These are phyloP conservation scores for Suillus weaverae DNA, from an alignment of 768 basidiomycete species.

Conservation along the genomic window DNA sequence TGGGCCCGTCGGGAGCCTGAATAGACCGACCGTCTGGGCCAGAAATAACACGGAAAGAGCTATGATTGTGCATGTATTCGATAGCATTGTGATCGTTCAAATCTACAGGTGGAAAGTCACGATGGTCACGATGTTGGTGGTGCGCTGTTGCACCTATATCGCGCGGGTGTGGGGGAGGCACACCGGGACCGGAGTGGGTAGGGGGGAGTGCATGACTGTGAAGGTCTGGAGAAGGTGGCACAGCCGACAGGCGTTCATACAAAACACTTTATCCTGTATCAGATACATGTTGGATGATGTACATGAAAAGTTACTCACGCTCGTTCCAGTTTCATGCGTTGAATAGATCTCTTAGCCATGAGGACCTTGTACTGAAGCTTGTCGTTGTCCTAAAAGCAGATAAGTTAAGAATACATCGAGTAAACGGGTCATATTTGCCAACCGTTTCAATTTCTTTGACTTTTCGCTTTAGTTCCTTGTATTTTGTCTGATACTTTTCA, in stretches of 20 bases:
- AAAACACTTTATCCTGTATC: conserved; percentile 53
- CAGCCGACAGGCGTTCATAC: conserved; percentile 71
- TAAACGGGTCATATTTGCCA: conserved; percentile 25
- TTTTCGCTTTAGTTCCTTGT: conserved; percentile 85
- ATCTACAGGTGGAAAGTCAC: conserved; percentile 40
- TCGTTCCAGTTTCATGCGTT: conserved; percentile 84
- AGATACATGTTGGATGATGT: conserved; percentile 15
- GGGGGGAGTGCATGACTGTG: conserved; percentile 41
- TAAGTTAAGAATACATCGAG: conserved; percentile 11
- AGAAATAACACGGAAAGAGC: conserved; percentile 45
- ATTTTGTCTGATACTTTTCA: conserved; percentile 84
- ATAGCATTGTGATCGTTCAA: conserved; percentile 47
- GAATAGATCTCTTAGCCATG: conserved; percentile 77
- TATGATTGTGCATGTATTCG: conserved; percentile 52
- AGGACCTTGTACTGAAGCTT: conserved; percentile 81
- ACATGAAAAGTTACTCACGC: conserved; percentile 56
- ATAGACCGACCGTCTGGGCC: conserved; percentile 51
- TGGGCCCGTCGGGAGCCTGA: conserved; percentile 49
- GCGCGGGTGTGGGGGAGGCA: conserved; percentile 35
- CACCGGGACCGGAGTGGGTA: conserved; percentile 35
- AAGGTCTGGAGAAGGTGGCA: conserved; percentile 55
- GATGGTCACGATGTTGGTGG: conserved; percentile 35
- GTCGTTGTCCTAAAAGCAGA: conserved; percentile 72
- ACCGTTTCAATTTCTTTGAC: conserved; percentile 85
- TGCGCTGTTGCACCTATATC: conserved; percentile 20